Evolutionary conservation across 2,329 filamentous ascomycete species (phyloP).

Genomic region (Sporothrix pseudoabietina): DNA sequence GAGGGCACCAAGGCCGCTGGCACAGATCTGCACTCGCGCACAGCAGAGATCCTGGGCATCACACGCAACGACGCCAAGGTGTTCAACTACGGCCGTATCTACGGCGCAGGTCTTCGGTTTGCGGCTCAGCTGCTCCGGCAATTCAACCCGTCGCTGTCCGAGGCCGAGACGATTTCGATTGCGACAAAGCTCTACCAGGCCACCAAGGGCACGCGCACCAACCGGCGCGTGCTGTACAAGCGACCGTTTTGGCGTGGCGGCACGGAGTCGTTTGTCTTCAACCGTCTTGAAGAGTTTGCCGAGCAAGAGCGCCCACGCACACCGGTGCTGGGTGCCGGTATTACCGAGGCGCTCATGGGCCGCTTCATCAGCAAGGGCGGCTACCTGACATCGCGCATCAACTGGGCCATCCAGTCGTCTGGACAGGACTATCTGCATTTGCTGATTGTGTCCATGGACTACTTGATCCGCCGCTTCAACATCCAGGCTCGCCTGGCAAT

Average conservation of each 20-base stretch:
- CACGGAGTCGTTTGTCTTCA: conserved; percentile 97
- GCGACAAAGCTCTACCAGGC: conserved; percentile 80
- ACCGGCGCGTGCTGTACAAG: conserved; percentile 69
- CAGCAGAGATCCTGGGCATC: conserved; percentile 88
- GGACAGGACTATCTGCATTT: conserved; percentile 97
- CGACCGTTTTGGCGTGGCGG: conserved; percentile 91
- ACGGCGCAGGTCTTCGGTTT: conserved; percentile 95
- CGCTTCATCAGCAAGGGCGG: conserved; percentile 84
- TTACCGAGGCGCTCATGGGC: conserved; percentile 91
- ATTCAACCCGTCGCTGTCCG: conserved; percentile 84
- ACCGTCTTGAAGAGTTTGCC: conserved; percentile 95
- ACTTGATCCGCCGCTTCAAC: conserved; percentile 81
- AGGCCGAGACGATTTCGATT: conserved; percentile 73
- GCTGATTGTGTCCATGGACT: conserved; percentile 92
- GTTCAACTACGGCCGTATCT: conserved; percentile 98
- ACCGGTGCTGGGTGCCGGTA: conserved; percentile 89
- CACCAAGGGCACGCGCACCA: conserved; percentile 89
- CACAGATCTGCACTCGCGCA: conserved; percentile 92
- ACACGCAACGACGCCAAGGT: conserved; percentile 94
- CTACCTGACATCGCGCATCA: conserved; percentile 95
- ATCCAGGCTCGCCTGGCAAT: conserved; percentile 84
- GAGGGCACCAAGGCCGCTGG: conserved; percentile 94
- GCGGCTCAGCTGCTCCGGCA: conserved; percentile 86
- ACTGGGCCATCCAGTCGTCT: conserved; percentile 98
- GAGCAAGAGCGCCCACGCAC: conserved; percentile 90